phyloP scores from a whole-genome alignment of 148 eudicot genomes.

The Amaranthus palmeri region DNA sequence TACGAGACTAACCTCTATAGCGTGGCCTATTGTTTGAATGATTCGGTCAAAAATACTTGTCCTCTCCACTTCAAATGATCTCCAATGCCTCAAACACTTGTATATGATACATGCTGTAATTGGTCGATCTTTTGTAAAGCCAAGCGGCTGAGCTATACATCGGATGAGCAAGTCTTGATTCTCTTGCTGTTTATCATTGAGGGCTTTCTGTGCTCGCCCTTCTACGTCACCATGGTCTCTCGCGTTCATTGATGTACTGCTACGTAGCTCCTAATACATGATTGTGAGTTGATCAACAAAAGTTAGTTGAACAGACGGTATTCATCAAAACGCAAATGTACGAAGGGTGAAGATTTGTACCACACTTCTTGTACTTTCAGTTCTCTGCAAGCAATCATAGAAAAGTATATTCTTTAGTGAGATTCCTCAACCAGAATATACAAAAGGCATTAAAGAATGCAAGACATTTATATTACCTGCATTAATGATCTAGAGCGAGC shows the following conservation, averaged over 20 bases:
- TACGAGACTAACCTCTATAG: constrained; percentile 59
- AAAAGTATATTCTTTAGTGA: constrained; percentile 18
- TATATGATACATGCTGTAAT: constrained; percentile 86
- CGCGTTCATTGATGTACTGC: constrained; percentile 44
- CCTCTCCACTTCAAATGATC: constrained; percentile 85
- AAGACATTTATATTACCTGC: constrained; percentile 45
- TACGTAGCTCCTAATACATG: constrained; percentile 55
- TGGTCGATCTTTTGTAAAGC: constrained; percentile 74
- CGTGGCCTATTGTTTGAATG: constrained; percentile 74
- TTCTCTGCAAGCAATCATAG: constrained; percentile 54
- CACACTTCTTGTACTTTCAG: constrained; percentile 50
- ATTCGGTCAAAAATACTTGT: constrained; percentile 83
- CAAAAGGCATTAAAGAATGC: constrained; percentile 8
- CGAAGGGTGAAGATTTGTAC: constrained; percentile 28
- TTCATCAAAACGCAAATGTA: constrained; percentile 5
- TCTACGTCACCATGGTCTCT: constrained; percentile 58
- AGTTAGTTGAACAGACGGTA: neutral
- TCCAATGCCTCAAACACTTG: constrained; percentile 91
- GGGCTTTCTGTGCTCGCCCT: constrained; percentile 77
- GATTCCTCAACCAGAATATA: constrained; percentile 13
- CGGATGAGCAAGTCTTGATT: constrained; percentile 86
- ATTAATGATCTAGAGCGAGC: constrained; percentile 63
- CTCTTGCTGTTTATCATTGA: constrained; percentile 87
- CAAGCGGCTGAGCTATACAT: constrained; percentile 82
- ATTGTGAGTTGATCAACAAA: constrained; percentile 11